Evolutionary conservation across 2,329 filamentous ascomycete genomes (phyloP).

Genomic region (Dactylonectria macrodidyma): DNA sequence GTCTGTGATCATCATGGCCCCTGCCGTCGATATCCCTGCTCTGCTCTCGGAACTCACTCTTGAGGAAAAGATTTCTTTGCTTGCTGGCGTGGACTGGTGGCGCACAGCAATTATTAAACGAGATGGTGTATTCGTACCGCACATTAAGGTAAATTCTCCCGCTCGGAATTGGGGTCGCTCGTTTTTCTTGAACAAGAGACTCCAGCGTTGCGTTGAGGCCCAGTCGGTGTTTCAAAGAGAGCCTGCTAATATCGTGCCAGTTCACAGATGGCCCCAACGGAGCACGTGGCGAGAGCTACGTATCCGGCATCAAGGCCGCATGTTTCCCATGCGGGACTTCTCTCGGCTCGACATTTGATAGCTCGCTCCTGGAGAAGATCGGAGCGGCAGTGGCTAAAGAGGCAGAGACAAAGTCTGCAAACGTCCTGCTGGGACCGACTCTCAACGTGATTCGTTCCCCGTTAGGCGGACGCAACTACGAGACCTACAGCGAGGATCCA

Average conservation of each 20-base stretch:
- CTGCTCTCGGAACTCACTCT: constrained; percentile 7
- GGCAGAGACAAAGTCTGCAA: constrained; percentile 71
- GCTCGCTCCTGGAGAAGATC: constrained; percentile 66
- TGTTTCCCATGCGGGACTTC: constrained; percentile 45
- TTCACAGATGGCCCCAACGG: constrained; percentile 48
- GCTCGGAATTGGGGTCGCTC: background rate
- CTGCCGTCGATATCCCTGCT: background rate
- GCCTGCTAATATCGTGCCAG: background rate
- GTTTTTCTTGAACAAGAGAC: background rate
- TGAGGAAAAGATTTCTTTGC: constrained; percentile 19
- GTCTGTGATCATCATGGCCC: background rate
- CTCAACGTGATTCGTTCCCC: constrained; percentile 61
- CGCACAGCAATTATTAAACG: constrained; percentile 25
- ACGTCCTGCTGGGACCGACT: constrained; percentile 78
- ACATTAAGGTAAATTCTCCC: constrained; percentile 21
- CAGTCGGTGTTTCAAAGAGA: no score
- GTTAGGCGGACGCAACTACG: constrained; percentile 61
- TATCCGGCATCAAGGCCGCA: constrained; percentile 41
- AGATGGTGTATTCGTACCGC: constrained; percentile 21
- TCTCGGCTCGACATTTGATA: constrained; percentile 74
- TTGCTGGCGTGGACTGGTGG: constrained; percentile 28
- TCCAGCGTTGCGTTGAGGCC: no score
- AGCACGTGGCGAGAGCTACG: constrained; percentile 44
- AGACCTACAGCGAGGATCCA: constrained; percentile 61
- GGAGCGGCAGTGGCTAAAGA: constrained; percentile 72